Percentiles rank a stretch among this genome's conserved stretches.
These are phyloP conservation scores for Glycyrrhiza uralensis DNA, from an alignment of 306 rosid genomes.

Conservation along the genomic window DNA sequence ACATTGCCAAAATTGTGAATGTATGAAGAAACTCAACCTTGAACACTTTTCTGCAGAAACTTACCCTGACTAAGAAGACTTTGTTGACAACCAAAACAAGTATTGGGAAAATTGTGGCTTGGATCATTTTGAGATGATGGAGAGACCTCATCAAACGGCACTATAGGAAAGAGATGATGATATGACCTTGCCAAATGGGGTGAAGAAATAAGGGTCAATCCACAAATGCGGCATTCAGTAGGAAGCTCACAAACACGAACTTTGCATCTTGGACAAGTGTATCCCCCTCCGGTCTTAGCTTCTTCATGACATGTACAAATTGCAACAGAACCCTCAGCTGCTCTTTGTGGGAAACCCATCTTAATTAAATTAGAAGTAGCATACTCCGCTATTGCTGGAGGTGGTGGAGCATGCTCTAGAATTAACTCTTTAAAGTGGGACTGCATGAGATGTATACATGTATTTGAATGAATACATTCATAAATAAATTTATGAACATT, in stretches of 20 bases:
- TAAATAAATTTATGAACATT: neutral
- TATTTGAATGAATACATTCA: conserved; percentile 5
- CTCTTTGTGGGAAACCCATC: conserved; percentile 99
- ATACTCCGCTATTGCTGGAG: conserved; percentile 96
- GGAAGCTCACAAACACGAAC: conserved; percentile 97
- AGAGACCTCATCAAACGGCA: conserved; percentile 85
- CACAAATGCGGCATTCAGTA: conserved; percentile 88
- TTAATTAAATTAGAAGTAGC: conserved; percentile 87
- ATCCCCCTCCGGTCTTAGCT: conserved; percentile 88
- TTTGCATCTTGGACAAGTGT: conserved; percentile 93
- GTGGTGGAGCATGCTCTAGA: conserved; percentile 96
- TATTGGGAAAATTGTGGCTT: conserved; percentile 38
- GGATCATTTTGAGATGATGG: conserved; percentile 44
- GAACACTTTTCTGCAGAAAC: conserved; percentile 24
- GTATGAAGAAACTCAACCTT: neutral
- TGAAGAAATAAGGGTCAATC: conserved; percentile 92
- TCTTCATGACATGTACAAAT: conserved; percentile 91
- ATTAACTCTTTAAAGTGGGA: conserved; percentile 79
- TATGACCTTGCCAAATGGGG: conserved; percentile 98
- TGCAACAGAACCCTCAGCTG: conserved; percentile 85
- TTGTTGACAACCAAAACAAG: conserved; percentile 92
- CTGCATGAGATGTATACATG: conserved; percentile 42
- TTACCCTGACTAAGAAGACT: conserved; percentile 62
- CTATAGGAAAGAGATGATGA: conserved; percentile 92
- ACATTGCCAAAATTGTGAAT: neutral